Conservation (phyloP, 768 basidiomycete species). For the Gyrodon lividus region DNA sequence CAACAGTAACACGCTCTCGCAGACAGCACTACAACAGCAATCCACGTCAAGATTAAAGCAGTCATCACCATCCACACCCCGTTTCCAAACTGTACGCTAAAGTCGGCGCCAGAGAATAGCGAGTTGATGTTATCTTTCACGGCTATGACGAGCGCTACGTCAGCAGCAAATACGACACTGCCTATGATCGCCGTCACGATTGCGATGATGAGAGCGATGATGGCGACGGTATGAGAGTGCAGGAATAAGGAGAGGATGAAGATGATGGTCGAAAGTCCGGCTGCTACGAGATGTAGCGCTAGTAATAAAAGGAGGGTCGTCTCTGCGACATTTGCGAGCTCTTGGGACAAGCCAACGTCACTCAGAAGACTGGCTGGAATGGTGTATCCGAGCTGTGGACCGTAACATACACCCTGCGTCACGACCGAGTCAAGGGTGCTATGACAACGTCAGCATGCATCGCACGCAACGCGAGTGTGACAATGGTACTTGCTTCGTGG, state of each 20-base stretch:
- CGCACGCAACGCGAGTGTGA: too few relatives aligned
- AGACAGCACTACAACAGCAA: constrained; percentile 58
- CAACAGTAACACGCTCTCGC: constrained; percentile 67
- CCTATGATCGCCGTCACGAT: constrained; percentile 55
- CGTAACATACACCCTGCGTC: constrained; percentile 48
- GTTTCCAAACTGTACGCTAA: constrained; percentile 59
- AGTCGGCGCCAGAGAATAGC: constrained; percentile 35
- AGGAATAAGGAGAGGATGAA: constrained; percentile 58
- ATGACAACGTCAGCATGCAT: background rate
- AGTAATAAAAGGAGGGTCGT: constrained; percentile 53
- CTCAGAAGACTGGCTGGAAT: constrained; percentile 48
- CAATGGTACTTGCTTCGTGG: constrained; percentile 41
- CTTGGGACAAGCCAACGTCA: constrained; percentile 43
- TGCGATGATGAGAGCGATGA: constrained; percentile 58
- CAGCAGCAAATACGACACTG: constrained; percentile 56
- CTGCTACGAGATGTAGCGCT: constrained; percentile 66
- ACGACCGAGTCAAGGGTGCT: constrained; percentile 8
- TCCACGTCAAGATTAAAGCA: constrained; percentile 56
- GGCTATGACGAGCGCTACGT: constrained; percentile 59
- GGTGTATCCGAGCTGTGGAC: constrained; percentile 67
- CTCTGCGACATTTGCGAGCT: constrained; percentile 47
- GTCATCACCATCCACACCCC: constrained; percentile 71
- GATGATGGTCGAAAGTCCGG: constrained; percentile 55
- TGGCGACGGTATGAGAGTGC: constrained; percentile 51
- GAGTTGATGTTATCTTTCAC: constrained; percentile 44